These are phyloP conservation scores for Yarrowia sp. DNA, from an alignment of 805 yeast genomes.

Conservation along the genomic window DNA sequence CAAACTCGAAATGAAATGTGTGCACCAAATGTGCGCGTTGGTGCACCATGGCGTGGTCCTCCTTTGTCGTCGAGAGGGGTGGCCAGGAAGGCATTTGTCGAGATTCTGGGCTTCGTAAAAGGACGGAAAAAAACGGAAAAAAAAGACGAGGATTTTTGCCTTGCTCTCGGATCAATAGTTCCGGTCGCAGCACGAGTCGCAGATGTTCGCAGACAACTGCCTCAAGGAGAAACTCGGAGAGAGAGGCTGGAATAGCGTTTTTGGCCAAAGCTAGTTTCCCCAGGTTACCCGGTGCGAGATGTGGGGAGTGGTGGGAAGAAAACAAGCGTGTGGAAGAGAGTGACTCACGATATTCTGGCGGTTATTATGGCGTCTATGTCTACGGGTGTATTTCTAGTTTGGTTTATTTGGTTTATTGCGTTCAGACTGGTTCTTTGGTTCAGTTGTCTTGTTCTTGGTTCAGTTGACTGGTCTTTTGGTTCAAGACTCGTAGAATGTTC, in stretches of 20 bases:
- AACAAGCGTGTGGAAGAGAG: background rate
- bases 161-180: background rate
- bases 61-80: background rate
- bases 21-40: background rate
- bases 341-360: background rate
- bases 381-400: no score
- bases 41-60: background rate
- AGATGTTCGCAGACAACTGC: conserved; percentile 2
- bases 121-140: background rate
- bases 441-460: no score
- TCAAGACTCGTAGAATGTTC: no score
- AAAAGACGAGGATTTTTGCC: no score
- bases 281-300: conserved; percentile 4
- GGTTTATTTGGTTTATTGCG: no score
- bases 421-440: no score
- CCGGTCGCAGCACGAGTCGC: background rate
- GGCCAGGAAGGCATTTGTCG: no score
- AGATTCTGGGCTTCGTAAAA: no score
- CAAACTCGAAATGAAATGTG: background rate
- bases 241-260: background rate
- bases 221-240: conserved; percentile 9
- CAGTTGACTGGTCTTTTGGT: no score
- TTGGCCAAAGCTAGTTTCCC: background rate
- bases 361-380: background rate
- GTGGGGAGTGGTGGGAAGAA: background rate